Evolutionary conservation across 305 asterid species (phyloP).

Genomic region (Plantago rigida): DNA sequence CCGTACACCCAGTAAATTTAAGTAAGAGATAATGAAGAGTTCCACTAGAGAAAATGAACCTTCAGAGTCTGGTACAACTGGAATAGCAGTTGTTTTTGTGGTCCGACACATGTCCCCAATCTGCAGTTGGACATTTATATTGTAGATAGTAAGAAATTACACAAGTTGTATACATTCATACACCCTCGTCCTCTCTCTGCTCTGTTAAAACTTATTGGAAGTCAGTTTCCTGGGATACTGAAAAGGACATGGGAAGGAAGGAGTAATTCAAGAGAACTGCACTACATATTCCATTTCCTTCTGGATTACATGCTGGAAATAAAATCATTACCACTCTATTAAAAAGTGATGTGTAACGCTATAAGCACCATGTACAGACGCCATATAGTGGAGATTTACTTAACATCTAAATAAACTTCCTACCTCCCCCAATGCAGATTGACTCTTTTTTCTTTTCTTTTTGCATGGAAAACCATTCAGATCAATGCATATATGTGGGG

Average conservation of each 20-base stretch:
- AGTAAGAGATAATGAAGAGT: conserved; percentile 3
- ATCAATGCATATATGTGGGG: conserved; percentile 3
- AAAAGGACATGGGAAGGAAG: too few species aligned
- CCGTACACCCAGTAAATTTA: too few species aligned
- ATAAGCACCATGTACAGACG: too few species aligned
- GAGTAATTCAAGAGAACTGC: too few species aligned
- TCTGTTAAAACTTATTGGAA: too few species aligned
- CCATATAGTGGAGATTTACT: background rate
- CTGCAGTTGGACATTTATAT: conserved; percentile 37
- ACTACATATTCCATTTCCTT: too few species aligned
- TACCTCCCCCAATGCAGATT: too few species aligned
- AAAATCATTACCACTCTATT: too few species aligned
- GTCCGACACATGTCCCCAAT: conserved; percentile 82
- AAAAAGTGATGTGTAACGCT: background rate
- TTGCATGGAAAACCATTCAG: background rate
- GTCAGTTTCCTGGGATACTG: too few species aligned
- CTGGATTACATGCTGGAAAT: too few species aligned
- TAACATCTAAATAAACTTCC: background rate
- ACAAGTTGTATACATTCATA: background rate
- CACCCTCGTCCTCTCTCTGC: background rate
- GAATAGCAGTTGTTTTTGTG: conserved; percentile 79
- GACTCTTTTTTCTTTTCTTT: too few species aligned
- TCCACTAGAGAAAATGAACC: conserved; percentile 38
- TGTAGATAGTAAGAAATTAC: conserved; percentile 20
- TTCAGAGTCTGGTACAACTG: conserved; percentile 92